A percentile compares a stretch with the other conserved stretches of the same genome.
Evolutionary conservation across 2,329 filamentous ascomycete species (phyloP).

Genomic region (Thelonectria discophora): DNA sequence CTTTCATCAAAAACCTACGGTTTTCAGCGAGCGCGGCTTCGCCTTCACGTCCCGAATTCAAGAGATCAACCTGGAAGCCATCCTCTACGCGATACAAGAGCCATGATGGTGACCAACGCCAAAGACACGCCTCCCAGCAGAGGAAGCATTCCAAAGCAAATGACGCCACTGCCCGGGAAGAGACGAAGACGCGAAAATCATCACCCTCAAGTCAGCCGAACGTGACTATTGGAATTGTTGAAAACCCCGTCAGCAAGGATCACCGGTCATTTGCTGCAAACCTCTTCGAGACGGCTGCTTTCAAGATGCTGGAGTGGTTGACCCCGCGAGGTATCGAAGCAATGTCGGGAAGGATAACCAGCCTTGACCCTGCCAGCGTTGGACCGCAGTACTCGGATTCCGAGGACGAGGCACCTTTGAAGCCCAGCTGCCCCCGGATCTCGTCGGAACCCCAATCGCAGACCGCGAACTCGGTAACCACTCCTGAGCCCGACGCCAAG

Average conservation of each 20-base stretch:
- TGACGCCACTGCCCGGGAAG: neutral
- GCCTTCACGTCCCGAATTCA: constrained; percentile 33
- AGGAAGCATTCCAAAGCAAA: neutral
- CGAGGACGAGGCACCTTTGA: neutral
- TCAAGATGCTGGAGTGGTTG: constrained; percentile 78
- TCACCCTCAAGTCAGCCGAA: neutral
- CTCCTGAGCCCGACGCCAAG: constrained; percentile 15
- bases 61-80: constrained; percentile 20
- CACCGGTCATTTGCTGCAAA: constrained; percentile 70
- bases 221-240: constrained; percentile 51
- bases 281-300: constrained; percentile 70
- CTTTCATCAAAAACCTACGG: constrained; percentile 57
- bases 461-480: neutral
- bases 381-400: neutral
- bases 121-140: constrained; percentile 10
- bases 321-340: constrained; percentile 64
- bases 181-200: neutral
- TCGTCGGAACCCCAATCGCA: constrained; percentile 11
- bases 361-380: constrained; percentile 15
- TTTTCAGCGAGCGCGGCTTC: constrained; percentile 48
- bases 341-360: constrained; percentile 52
- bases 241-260: constrained; percentile 61
- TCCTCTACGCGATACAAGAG: constrained; percentile 19
- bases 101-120: constrained; percentile 6
- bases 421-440: neutral